These are phyloP conservation scores for Lyophyllum decastes DNA, from an alignment of 768 basidiomycete species.

Conservation along the genomic window DNA sequence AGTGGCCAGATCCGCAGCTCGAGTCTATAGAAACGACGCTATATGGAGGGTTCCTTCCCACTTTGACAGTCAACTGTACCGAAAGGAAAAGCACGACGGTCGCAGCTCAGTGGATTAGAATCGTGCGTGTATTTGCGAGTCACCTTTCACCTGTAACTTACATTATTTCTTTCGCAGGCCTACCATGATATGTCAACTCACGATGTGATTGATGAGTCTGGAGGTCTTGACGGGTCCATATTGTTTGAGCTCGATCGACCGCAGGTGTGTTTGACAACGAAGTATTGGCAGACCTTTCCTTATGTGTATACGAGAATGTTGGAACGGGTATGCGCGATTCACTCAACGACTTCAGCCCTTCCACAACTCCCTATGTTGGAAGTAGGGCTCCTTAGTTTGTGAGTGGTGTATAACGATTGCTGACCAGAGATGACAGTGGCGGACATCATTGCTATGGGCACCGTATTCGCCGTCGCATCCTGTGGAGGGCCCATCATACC, in stretches of 20 bases:
- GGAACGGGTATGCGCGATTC: neutral
- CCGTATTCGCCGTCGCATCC: constrained; percentile 23
- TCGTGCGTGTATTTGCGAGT: neutral
- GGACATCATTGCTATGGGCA: constrained; percentile 32
- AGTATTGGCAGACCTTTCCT: neutral
- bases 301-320: neutral
- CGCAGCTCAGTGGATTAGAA: neutral
- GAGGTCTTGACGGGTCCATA: neutral
- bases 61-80: neutral
- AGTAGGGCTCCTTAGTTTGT: neutral
- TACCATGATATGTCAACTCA: constrained; percentile 6
- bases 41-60: neutral
- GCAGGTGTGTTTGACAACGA: neutral
- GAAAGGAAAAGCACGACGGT: neutral
- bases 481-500: constrained; percentile 36
- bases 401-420: neutral
- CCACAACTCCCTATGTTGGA: neutral
- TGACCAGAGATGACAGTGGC: constrained; percentile 18
- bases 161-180: neutral
- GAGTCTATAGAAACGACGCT: neutral
- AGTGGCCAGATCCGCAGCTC: neutral
- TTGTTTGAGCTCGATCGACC: neutral
- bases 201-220: neutral
- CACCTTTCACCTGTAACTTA: neutral
- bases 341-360: neutral